Base-by-base conservation (phyloP, 2,329 filamentous ascomycete genomes). In the Colletotrichum tanaceti region DNA sequence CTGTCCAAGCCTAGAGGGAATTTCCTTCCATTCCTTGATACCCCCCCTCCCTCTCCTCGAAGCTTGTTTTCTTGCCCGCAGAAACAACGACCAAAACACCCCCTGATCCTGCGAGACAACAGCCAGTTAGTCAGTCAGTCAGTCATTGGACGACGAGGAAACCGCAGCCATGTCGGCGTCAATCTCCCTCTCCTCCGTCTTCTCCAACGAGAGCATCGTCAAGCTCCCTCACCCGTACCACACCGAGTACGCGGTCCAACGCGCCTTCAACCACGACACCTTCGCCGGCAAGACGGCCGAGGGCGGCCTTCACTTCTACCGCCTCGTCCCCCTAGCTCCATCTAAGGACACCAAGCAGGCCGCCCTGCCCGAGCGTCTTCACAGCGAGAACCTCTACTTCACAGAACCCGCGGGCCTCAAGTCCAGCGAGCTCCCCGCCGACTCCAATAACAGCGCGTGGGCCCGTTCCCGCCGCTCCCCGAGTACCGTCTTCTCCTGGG, bases 391-490 rank as follows among this genome's bases (percentile, higher is more conserved):
- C 16, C 74, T 85, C 69, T 78, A 76, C 77, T 84, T 85, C 75
- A 79, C 82, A 32, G 81, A 84, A 68, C 83, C 82, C 43, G 73
- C 79, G 43, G 78, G 81, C 71, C 81, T 84, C 62, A 85, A 84
- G 73, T 85, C 83, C 14, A 84, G 81, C 74, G 82, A 85, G 72
- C 77, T 83, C 18, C 84, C 84, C 4, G 74, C 82, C 44, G 78
- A 79, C 52, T 85, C 84, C 65, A 85, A 87, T 77, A 88, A 88
- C 76, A 85, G 84, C 53, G 77, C 84, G 57, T 88, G 86, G 86
- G 86, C 82, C 6, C 80, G 86, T n/a, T 83, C 85, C n/a, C 79
- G 85, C 43, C 83, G 86, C 66, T 85, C 84, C 4, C 85, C 86
- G 3, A 79, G 80, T 61, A 82, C 83, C 49, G 77, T 77, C 6